These are phyloP conservation scores for Esteya vermicola DNA, from an alignment of 2,329 filamentous ascomycete species.

Conservation along the genomic window DNA sequence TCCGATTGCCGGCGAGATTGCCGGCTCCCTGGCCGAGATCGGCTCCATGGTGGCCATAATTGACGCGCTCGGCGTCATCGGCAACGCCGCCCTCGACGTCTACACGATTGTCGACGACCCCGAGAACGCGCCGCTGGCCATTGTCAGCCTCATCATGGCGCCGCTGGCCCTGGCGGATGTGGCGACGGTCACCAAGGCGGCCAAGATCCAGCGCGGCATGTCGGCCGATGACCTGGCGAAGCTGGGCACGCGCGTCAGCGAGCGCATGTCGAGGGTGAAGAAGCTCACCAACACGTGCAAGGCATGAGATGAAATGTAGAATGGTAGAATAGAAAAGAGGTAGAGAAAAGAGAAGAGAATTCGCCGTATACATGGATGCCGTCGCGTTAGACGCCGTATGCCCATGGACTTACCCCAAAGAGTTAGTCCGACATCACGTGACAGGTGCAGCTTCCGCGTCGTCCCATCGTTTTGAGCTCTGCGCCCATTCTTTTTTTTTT, in stretches of 20 bases:
- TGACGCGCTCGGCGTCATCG: neutral
- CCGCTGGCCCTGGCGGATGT: slow-evolving; percentile 9
- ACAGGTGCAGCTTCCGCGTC: no score
- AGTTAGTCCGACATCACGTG: no score
- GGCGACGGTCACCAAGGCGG: slow-evolving; percentile 4
- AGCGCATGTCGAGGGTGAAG: neutral
- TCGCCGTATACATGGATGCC: no score
- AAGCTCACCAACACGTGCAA: neutral
- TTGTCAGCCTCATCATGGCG: slow-evolving; percentile 8
- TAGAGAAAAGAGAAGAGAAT: no score
- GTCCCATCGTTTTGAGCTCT: no score
- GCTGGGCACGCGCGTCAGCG: slow-evolving; percentile 1
- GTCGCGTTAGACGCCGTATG: no score
- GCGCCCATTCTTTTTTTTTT: no score
- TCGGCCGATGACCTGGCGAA: neutral
- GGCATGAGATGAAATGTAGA: no score
- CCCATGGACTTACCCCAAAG: no score
- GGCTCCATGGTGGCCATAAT: slow-evolving; percentile 2
- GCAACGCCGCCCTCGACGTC: slow-evolving; percentile 7
- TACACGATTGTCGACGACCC: slow-evolving; percentile 8
- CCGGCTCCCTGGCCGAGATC: neutral
- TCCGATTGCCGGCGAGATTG: slow-evolving; percentile 11
- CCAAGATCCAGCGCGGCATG: slow-evolving; percentile 1
- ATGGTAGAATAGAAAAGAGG: no score
- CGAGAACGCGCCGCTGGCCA: slow-evolving; percentile 8